phyloP scores from a whole-genome alignment of 129 eudicot species.

The Tagetes patula region DNA sequence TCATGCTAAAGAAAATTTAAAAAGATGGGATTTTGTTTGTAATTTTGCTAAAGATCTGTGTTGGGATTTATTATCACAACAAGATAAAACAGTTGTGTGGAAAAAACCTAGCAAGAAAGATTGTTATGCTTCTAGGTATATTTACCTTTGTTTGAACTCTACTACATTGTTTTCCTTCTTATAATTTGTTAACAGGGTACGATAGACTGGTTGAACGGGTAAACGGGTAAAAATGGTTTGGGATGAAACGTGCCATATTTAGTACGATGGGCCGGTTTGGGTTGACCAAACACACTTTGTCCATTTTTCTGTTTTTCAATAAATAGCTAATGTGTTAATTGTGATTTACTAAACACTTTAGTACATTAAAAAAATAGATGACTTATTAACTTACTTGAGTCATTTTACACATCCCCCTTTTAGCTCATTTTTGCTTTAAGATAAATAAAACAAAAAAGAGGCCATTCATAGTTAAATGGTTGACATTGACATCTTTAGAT shows the following conservation, averaged over 20 bases:
- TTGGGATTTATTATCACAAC: conserved; percentile 89
- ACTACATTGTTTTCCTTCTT: neutral
- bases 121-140: conserved; percentile 79
- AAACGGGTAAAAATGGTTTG: conserved; percentile 2
- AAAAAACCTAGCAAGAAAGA: conserved; percentile 71
- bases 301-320: neutral
- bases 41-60: conserved; percentile 59
- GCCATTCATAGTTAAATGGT: neutral
- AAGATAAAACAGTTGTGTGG: conserved; percentile 92
- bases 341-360: neutral
- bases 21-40: conserved; percentile 73
- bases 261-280: neutral
- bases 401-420: too few species aligned
- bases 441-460: neutral
- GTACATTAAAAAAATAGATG: neutral
- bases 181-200: neutral
- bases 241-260: neutral
- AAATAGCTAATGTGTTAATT: neutral
- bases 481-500: neutral
- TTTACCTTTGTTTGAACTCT: neutral
- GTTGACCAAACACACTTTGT: neutral
- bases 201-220: neutral
- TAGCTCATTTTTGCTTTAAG: neutral
- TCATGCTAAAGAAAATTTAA: conserved; percentile 69
- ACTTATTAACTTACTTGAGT: too few species aligned